These are phyloP conservation scores for Pyrenophora tritici-repentis DNA, from an alignment of 2,329 filamentous ascomycete genomes.

Conservation along the genomic window DNA sequence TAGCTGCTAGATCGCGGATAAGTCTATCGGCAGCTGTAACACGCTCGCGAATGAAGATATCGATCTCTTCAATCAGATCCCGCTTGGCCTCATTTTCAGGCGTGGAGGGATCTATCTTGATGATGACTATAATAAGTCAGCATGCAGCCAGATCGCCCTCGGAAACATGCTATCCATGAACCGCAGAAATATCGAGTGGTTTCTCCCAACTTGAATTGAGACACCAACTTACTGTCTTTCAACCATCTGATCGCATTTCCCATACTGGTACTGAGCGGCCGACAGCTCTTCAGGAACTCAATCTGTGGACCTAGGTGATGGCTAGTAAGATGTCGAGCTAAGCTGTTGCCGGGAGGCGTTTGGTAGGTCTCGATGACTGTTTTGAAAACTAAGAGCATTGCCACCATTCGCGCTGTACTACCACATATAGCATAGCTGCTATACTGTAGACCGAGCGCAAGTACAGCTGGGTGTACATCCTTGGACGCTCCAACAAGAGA, in stretches of 20 bases:
- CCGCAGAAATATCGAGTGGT: background rate
- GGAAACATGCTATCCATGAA: too few relatives aligned
- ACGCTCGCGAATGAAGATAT: slow-evolving; percentile 87
- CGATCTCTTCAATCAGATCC: slow-evolving; percentile 77
- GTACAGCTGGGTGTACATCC: slow-evolving; percentile 82
- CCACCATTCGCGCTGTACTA: slow-evolving; percentile 84
- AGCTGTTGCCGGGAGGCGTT: slow-evolving; percentile 80
- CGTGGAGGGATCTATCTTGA: slow-evolving; percentile 83
- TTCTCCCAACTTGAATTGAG: background rate
- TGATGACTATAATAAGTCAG: slow-evolving; percentile 64
- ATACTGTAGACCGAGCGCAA: slow-evolving; percentile 88
- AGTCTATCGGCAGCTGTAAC: slow-evolving; percentile 85
- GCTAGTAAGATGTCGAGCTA: slow-evolving; percentile 88
- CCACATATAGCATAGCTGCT: slow-evolving; percentile 86
- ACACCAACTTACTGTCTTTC: slow-evolving; percentile 64
- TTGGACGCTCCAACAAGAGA: slow-evolving; percentile 65
- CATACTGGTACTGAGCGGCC: slow-evolving; percentile 96
- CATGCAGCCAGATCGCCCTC: background rate
- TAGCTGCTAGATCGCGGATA: slow-evolving; percentile 76
- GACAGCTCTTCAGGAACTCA: slow-evolving; percentile 88
- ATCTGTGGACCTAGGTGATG: slow-evolving; percentile 94
- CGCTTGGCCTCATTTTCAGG: slow-evolving; percentile 83
- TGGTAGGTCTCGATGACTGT: slow-evolving; percentile 91
- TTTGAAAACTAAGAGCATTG: slow-evolving; percentile 88
- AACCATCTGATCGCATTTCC: slow-evolving; percentile 95